A percentile compares a stretch with the other conserved stretches of the same genome.
Evolutionary conservation across 192 early-diverging fungal genomes (phyloP).

Genomic region (Rhizoclosmatium sp.): DNA sequence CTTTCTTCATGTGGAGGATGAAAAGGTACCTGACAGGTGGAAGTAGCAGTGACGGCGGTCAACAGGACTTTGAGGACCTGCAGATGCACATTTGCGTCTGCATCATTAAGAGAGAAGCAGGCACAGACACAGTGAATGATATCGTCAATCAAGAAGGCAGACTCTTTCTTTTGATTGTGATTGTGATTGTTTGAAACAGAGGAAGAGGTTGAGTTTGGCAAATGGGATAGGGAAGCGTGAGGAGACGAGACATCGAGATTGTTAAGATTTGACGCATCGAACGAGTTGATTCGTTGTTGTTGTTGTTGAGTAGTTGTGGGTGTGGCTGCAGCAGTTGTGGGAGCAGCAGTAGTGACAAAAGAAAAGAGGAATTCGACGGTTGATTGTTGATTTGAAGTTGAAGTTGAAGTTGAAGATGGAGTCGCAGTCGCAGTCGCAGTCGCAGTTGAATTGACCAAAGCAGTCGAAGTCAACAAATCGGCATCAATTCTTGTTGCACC

Average conservation of each 20-base stretch:
- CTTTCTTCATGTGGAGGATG: too few species aligned
- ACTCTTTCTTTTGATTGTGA: background rate
- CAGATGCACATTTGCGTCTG: constrained; percentile 63
- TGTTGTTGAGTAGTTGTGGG: background rate
- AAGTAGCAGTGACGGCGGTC: constrained; percentile 59
- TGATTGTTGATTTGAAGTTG: background rate
- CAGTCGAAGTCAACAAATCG: background rate
- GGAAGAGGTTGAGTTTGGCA: background rate
- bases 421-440: constrained; percentile 25
- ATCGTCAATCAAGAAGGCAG: constrained; percentile 61
- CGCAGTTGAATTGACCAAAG: constrained; percentile 25
- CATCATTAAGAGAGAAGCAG: constrained; percentile 39
- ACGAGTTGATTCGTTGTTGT: background rate
- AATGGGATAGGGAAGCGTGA: background rate
- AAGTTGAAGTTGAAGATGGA: background rate
- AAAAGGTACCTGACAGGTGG: constrained; percentile 18
- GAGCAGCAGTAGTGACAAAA: background rate
- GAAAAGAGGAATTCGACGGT: background rate
- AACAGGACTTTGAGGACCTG: constrained; percentile 65
- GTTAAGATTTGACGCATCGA: background rate
- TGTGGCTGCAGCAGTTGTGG: background rate
- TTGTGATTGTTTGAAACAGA: constrained; percentile 29
- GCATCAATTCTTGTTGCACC: constrained; percentile 14
- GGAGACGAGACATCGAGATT: constrained; percentile 19
- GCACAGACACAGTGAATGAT: constrained; percentile 61